Percentiles rank a stretch among this genome's conserved stretches.
These are phyloP conservation scores for Lactifluus pinguis DNA, from an alignment of 768 basidiomycete species.

Conservation along the genomic window DNA sequence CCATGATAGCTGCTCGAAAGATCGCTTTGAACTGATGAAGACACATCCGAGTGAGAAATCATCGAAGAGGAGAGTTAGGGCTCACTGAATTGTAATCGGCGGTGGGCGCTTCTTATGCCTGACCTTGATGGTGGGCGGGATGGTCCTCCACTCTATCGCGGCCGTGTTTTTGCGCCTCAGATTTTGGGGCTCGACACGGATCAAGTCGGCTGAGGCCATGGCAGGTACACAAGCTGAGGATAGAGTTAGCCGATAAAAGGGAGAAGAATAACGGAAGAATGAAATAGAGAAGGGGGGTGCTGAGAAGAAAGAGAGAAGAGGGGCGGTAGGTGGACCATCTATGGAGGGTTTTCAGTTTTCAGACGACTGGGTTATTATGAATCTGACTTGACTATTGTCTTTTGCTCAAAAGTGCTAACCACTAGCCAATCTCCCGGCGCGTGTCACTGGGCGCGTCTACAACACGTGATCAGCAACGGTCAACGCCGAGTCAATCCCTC, in stretches of 20 bases:
- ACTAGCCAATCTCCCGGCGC: conserved; percentile 12
- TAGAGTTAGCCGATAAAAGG: conserved; percentile 7
- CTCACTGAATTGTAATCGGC: conserved; percentile 16
- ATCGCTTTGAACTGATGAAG: conserved; percentile 13
- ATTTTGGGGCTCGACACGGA: conserved; percentile 10
- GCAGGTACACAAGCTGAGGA: background rate
- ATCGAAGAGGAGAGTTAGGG: background rate
- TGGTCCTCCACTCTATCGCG: conserved; percentile 20
- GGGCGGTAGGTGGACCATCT: background rate
- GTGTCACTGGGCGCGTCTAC: background rate
- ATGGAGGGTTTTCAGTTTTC: background rate
- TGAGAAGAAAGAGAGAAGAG: conserved; percentile 1
- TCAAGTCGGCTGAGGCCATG: conserved; percentile 6
- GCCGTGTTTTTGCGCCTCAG: conserved; percentile 10
- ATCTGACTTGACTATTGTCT: conserved; percentile 13
- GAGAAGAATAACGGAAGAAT: background rate
- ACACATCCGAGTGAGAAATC: background rate
- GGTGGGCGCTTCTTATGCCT: conserved; percentile 20
- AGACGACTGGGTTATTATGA: conserved; percentile 15
- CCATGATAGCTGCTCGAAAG: conserved; percentile 16
- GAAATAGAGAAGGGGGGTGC: background rate
- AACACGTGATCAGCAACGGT: background rate
- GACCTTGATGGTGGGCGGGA: conserved; percentile 19
- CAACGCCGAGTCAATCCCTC: too few species aligned
- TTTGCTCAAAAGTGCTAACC: background rate